These are phyloP conservation scores for Colletotrichum sidae DNA, from an alignment of 2,329 filamentous ascomycete genomes.

Conservation along the genomic window DNA sequence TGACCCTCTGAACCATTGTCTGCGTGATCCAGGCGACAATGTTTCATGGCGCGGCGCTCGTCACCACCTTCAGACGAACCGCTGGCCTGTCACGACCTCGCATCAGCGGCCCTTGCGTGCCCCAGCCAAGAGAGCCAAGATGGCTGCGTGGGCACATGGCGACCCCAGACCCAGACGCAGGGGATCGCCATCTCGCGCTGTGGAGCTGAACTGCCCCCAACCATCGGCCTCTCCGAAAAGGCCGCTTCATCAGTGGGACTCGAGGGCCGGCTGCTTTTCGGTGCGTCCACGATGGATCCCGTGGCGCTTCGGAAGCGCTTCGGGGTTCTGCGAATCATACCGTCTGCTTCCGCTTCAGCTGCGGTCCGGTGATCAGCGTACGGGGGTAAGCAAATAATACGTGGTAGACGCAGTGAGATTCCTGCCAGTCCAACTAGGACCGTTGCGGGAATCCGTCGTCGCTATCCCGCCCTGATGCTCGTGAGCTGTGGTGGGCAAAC, in stretches of 20 bases:
- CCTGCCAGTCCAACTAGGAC: too few species aligned
- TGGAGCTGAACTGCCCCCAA: conserved; percentile 10
- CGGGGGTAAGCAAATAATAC: too few species aligned
- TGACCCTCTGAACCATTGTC: too few species aligned
- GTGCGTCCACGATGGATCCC: too few species aligned
- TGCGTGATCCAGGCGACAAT: not conserved
- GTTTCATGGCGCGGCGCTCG: conserved; percentile 5
- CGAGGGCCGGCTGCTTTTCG: conserved; percentile 4
- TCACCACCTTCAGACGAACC: conserved; percentile 23
- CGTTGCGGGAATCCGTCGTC: too few species aligned
- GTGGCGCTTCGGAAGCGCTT: too few species aligned
- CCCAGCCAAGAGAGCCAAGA: not conserved
- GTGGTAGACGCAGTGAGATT: too few species aligned
- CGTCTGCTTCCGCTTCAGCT: too few species aligned
- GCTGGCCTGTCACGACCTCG: conserved; percentile 11
- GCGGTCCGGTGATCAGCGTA: too few species aligned
- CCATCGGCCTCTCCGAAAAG: conserved; percentile 21
- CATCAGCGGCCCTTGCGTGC: not conserved
- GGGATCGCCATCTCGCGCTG: not conserved
- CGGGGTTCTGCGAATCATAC: too few species aligned
- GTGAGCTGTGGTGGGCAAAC: too few species aligned
- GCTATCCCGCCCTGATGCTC: too few species aligned
- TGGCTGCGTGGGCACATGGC: not conserved
- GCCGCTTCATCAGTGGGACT: conserved; percentile 17
- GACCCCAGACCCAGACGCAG: conserved; percentile 1